Evolutionary conservation across 768 basidiomycete species (phyloP).

Genomic region (Mycena alexandri): DNA sequence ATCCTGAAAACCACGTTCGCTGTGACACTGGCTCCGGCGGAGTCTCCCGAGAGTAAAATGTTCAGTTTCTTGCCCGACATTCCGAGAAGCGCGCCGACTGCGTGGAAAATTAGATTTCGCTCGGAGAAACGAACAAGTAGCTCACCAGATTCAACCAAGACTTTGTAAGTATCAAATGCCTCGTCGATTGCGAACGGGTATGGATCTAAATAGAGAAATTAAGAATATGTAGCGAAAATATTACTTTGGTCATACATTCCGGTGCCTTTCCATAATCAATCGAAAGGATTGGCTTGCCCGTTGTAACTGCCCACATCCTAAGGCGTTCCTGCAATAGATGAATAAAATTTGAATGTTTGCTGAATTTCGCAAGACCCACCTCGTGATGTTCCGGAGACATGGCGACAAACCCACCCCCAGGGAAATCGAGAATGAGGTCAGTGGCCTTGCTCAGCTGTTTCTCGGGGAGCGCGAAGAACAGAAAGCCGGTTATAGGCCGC

Average conservation of each 20-base stretch:
- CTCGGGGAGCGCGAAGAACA: slow-evolving; percentile 85
- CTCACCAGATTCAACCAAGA: slow-evolving; percentile 79
- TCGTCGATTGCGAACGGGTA: slow-evolving; percentile 98
- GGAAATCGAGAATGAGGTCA: slow-evolving; percentile 92
- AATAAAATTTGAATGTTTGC: no score
- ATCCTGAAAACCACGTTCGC: slow-evolving; percentile 88
- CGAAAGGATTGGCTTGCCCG: slow-evolving; percentile 83
- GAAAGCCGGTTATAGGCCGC: slow-evolving; percentile 84
- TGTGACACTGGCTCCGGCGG: slow-evolving; percentile 94
- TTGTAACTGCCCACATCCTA: slow-evolving; percentile 84
- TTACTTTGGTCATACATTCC: slow-evolving; percentile 73
- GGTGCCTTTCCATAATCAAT: slow-evolving; percentile 98
- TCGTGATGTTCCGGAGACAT: slow-evolving; percentile 98
- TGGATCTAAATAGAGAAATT: slow-evolving; percentile 72
- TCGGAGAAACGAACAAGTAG: slow-evolving; percentile 19
- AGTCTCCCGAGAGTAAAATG: slow-evolving; percentile 90
- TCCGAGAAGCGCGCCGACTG: slow-evolving; percentile 82
- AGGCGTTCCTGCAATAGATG: slow-evolving; percentile 71
- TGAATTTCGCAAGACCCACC: neutral
- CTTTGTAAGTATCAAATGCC: slow-evolving; percentile 89
- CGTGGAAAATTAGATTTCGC: slow-evolving; percentile 1
- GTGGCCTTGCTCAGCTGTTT: slow-evolving; percentile 72
- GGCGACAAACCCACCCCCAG: slow-evolving; percentile 96
- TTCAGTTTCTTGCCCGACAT: slow-evolving; percentile 88
- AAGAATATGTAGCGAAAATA: slow-evolving; percentile 16